These are phyloP conservation scores for Noccaea caerulescens DNA, from an alignment of 345 rosid genomes.

Conservation along the genomic window DNA sequence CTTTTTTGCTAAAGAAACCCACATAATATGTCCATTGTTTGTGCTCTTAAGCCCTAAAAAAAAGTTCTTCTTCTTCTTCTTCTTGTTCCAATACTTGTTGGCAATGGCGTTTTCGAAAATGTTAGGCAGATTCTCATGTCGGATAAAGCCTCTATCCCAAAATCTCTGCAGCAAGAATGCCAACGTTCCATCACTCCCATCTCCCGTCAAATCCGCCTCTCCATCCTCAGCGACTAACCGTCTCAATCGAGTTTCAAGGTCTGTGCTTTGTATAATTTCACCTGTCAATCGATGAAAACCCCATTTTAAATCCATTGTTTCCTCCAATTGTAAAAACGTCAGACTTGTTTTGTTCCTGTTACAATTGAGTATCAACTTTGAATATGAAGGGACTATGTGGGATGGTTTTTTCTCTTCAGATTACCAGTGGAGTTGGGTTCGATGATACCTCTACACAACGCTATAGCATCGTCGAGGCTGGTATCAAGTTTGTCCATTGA, in stretches of 20 bases:
- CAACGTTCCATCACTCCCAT: conserved; percentile 37
- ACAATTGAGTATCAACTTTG: background rate
- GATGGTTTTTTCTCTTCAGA: conserved; percentile 37
- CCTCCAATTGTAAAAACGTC: too few relatives aligned
- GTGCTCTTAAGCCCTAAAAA: conserved; percentile 20
- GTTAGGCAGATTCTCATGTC: conserved; percentile 53
- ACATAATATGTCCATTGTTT: too few relatives aligned
- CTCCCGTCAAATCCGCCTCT: conserved; percentile 44
- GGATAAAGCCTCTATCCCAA: conserved; percentile 47
- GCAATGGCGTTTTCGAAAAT: conserved; percentile 55
- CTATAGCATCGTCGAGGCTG: conserved; percentile 68
- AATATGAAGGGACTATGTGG: too few relatives aligned
- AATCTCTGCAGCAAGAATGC: conserved; percentile 43
- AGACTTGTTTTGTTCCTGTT: too few relatives aligned
- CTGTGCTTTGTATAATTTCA: background rate
- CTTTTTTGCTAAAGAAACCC: too few relatives aligned
- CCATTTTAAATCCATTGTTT: too few relatives aligned
- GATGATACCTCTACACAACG: conserved; percentile 70
- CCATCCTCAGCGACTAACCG: conserved; percentile 47
- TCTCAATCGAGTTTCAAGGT: conserved; percentile 46
- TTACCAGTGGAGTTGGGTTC: conserved; percentile 71
- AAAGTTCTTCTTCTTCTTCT: background rate
- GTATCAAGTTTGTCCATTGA: conserved; percentile 63
- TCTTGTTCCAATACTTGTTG: background rate
- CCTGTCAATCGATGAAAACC: background rate